phyloP scores from a whole-genome alignment of 129 eudicot species.

The Arctium minus region DNA sequence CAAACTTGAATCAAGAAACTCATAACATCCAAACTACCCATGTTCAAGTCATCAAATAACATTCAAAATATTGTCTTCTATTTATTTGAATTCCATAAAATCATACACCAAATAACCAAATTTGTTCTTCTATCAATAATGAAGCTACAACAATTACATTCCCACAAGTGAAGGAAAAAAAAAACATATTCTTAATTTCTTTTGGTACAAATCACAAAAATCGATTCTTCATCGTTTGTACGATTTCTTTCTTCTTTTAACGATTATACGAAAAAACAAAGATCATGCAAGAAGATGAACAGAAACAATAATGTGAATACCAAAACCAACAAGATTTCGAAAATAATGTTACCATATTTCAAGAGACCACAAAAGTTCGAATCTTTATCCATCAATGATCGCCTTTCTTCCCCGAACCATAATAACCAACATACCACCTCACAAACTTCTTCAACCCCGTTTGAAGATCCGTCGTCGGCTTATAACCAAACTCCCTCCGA shows the following conservation, averaged over 20 bases:
- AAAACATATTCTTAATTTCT: constrained; percentile 32
- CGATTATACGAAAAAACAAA: constrained; percentile 40
- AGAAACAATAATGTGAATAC: constrained; percentile 45
- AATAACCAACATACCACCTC: constrained; percentile 77
- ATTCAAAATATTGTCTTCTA: constrained; percentile 39
- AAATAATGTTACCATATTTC: constrained; percentile 21
- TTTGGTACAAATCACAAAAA: constrained; percentile 54
- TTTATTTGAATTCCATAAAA: constrained; percentile 55
- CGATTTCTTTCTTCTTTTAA: constrained; percentile 24
- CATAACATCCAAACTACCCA: constrained; percentile 15
- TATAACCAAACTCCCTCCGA: constrained; percentile 69
- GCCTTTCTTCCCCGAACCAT: constrained; percentile 65
- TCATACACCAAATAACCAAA: constrained; percentile 53
- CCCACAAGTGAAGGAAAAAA: constrained; percentile 23
- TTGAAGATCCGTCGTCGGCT: constrained; percentile 83
- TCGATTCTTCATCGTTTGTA: constrained; percentile 19
- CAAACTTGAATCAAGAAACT: constrained; percentile 17
- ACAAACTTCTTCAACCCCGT: constrained; percentile 87
- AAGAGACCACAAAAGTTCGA: not conserved
- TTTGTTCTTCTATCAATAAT: constrained; percentile 54
- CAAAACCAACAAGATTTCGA: constrained; percentile 53
- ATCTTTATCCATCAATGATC: constrained; percentile 46
- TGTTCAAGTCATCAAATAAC: not conserved
- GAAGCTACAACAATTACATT: constrained; percentile 52
- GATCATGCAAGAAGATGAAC: constrained; percentile 27